A percentile compares a stretch with the other conserved stretches of the same genome.
Conservation (phyloP, 805 yeast genomes). For the Candida ascalaphidarum region DNA sequence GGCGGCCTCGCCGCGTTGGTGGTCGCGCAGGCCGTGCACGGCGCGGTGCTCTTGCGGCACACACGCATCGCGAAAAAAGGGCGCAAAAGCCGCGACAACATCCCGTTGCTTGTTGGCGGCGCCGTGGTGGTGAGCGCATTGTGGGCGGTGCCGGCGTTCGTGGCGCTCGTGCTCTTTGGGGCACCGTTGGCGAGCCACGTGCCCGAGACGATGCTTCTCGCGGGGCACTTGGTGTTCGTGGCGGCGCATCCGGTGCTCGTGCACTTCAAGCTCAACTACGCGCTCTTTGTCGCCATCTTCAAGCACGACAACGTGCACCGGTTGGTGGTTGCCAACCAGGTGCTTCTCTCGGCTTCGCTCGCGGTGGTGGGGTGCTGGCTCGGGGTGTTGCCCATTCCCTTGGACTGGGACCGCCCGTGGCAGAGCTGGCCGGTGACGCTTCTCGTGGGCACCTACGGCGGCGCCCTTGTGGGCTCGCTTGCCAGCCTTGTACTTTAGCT, state of each 20-base stretch:
- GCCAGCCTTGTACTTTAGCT: constrained; percentile 1
- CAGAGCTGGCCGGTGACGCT: constrained; percentile 93
- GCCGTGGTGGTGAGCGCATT: too few relatives aligned
- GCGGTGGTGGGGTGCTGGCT: constrained; percentile 70
- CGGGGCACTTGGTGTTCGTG: constrained; percentile 55
- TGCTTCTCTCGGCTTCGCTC: constrained; percentile 18
- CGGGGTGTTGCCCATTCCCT: constrained; percentile 88
- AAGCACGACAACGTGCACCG: constrained; percentile 18
- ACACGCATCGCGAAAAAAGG: constrained; percentile 1
- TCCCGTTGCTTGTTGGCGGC: constrained; percentile 4
- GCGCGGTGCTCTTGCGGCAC: constrained; percentile 2
- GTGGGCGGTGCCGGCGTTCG: constrained; percentile 26
- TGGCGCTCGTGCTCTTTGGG: constrained; percentile 56
- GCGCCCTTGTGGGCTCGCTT: constrained; percentile 55
- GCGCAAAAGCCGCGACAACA: constrained; percentile 6
- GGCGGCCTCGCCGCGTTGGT: constrained; percentile 17
- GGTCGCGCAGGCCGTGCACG: constrained; percentile 15
- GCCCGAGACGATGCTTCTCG: constrained; percentile 48
- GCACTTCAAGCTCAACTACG: constrained; percentile 42
- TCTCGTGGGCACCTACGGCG: constrained; percentile 67
- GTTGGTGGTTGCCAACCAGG: constrained; percentile 12
- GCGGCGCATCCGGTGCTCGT: constrained; percentile 58
- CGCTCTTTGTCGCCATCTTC: constrained; percentile 17
- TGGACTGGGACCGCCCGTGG: constrained; percentile 98
- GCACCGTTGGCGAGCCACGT: constrained; percentile 60